These are phyloP conservation scores for Aspergillus sp. DNA, from an alignment of 2,329 filamentous ascomycete genomes.

Conservation along the genomic window DNA sequence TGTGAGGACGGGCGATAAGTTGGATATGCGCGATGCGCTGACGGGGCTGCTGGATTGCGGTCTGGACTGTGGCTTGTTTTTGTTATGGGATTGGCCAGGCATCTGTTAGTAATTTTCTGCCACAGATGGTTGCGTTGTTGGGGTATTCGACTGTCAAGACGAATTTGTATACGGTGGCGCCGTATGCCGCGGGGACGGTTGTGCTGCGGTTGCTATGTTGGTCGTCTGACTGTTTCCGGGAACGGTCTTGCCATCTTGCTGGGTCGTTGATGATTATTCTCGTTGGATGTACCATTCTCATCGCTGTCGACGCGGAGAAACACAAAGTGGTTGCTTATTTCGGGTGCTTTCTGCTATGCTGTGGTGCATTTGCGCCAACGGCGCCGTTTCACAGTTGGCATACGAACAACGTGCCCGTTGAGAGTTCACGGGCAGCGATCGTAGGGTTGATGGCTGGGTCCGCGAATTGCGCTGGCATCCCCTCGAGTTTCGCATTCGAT, in stretches of 20 bases:
- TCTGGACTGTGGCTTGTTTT: conserved; percentile 12
- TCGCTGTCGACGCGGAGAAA: conserved; percentile 4
- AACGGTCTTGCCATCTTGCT: conserved; percentile 13
- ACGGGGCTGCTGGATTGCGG: not conserved
- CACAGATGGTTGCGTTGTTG: conserved; percentile 6
- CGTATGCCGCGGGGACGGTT: conserved; percentile 5
- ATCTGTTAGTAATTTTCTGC: conserved; percentile 4
- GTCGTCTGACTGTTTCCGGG: conserved; percentile 14
- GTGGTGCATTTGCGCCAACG: conserved; percentile 6
- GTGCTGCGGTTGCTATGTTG: conserved; percentile 5
- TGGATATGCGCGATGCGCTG: not conserved
- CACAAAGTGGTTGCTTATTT: conserved; percentile 8
- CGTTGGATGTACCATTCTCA: conserved; percentile 10
- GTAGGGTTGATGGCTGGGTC: conserved; percentile 9
- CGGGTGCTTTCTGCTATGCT: conserved; percentile 7
- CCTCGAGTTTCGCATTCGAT: conserved; percentile 8
- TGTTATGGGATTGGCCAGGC: conserved; percentile 3
- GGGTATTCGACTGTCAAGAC: conserved; percentile 16
- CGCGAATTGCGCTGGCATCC: conserved; percentile 10
- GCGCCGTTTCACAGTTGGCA: conserved; percentile 10
- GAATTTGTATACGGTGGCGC: conserved; percentile 11
- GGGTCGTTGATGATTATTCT: conserved; percentile 9
- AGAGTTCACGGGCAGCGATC: conserved; percentile 5
- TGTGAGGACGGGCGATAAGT: conserved; percentile 1
- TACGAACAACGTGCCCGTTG: conserved; percentile 6